Percentiles rank a stretch among this genome's conserved stretches.
These are phyloP conservation scores for Raffaelea albimanens DNA, from an alignment of 2,329 filamentous ascomycete genomes.

Conservation along the genomic window DNA sequence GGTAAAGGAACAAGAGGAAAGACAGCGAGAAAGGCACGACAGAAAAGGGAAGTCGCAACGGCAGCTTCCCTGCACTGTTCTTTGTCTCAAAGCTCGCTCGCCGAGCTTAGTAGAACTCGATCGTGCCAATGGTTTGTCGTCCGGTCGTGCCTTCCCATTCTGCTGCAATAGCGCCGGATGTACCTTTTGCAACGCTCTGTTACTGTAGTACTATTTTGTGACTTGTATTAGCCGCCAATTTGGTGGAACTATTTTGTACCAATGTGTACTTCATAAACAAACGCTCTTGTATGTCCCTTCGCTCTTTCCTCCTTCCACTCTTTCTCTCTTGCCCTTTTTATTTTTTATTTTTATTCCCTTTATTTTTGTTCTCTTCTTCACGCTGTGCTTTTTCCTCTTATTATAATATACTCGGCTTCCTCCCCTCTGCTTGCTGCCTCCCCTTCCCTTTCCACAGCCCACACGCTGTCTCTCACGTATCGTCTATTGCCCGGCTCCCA, in stretches of 20 bases:
- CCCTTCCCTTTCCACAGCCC: constrained; percentile 13
- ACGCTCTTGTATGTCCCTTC: not conserved
- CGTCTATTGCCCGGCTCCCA: constrained; percentile 1
- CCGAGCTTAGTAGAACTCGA: constrained; percentile 5
- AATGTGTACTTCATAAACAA: not conserved
- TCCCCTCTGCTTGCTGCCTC: constrained; percentile 8
- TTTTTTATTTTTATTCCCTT: constrained; percentile 1
- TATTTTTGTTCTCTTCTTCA: constrained; percentile 1
- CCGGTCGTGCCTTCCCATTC: constrained; percentile 5
- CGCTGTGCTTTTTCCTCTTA: constrained; percentile 2
- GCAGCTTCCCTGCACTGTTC: not conserved
- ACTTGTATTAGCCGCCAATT: not conserved
- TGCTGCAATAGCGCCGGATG: constrained; percentile 4
- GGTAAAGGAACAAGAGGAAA: not conserved
- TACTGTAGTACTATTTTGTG: not conserved
- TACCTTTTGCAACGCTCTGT: constrained; percentile 1
- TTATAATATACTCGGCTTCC: constrained; percentile 15
- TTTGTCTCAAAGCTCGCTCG: not conserved
- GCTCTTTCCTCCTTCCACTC: not conserved
- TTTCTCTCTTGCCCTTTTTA: constrained; percentile 1
- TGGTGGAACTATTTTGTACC: not conserved
- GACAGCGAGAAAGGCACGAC: no score
- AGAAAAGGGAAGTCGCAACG: no score
- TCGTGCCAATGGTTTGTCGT: constrained; percentile 5
- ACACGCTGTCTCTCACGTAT: constrained; percentile 7